Percentiles rank a stretch among this genome's conserved stretches.
These are phyloP conservation scores for Colletotrichum spaethianum DNA, from an alignment of 2,329 filamentous ascomycete genomes.

Conservation along the genomic window DNA sequence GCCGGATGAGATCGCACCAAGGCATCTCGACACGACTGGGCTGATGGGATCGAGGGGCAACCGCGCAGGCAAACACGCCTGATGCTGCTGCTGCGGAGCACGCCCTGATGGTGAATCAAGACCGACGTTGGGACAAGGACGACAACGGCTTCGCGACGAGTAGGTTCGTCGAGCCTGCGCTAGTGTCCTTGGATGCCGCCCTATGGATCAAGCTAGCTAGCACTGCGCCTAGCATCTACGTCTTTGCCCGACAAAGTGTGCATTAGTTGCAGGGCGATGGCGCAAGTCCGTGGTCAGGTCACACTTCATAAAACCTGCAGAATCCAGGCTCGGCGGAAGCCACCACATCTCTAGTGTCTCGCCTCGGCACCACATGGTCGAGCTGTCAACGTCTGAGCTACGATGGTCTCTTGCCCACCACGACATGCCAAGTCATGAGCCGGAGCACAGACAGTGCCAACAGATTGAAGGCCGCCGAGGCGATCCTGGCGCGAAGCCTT, in stretches of 20 bases:
- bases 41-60: not conserved
- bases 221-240: not conserved
- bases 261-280: not conserved
- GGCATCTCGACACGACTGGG: not conserved
- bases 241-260: not conserved
- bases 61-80: not conserved
- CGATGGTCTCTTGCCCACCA: not conserved
- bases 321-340: not conserved
- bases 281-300: not conserved
- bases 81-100: not conserved
- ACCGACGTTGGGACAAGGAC: not conserved
- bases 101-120: not conserved
- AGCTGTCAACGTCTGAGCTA: not conserved
- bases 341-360: too few species aligned
- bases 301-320: not conserved
- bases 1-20: not conserved
- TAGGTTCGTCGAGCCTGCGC: not conserved
- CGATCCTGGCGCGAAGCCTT: not conserved
- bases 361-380: constrained; percentile 9
- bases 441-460: not conserved
- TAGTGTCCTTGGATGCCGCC: not conserved
- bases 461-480: not conserved
- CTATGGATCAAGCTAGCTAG: not conserved
- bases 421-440: not conserved
- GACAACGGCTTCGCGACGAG: not conserved